A percentile compares a stretch with the other conserved stretches of the same genome.
Evolutionary conservation across 2,329 filamentous ascomycete genomes (phyloP).

Genomic region (Intubia oerlemansii): DNA sequence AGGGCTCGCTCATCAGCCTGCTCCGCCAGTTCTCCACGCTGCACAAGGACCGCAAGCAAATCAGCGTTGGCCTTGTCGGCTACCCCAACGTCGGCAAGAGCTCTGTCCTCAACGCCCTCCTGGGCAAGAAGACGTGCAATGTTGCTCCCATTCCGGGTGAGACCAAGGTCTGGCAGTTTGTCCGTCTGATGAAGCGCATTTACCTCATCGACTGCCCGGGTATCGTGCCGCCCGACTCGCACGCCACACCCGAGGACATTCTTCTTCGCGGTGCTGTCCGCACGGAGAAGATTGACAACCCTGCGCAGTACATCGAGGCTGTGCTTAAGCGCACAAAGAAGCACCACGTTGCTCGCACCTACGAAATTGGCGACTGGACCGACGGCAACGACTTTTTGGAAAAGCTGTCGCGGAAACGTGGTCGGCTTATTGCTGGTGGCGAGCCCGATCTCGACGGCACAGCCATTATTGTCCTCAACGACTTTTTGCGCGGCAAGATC

Average conservation of each 20-base stretch:
- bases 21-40: constrained; percentile 82
- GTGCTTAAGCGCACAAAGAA: constrained; percentile 63
- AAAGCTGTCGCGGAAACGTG: constrained; percentile 66
- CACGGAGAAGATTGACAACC: constrained; percentile 84
- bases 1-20: constrained; percentile 80
- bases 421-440: constrained; percentile 60
- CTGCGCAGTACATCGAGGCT: constrained; percentile 82
- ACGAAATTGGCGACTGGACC: constrained; percentile 63
- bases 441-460: constrained; percentile 89
- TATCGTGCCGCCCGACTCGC: constrained; percentile 74
- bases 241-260: constrained; percentile 71
- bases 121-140: constrained; percentile 78
- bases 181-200: constrained; percentile 42
- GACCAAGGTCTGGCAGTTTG: constrained; percentile 50
- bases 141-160: constrained; percentile 84
- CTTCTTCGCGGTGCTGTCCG: constrained; percentile 78
- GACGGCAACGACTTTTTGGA: constrained; percentile 70
- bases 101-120: constrained; percentile 87
- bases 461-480: constrained; percentile 90
- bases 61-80: constrained; percentile 54
- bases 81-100: constrained; percentile 94
- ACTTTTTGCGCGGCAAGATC: constrained; percentile 86
- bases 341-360: constrained; percentile 81
- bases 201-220: constrained; percentile 94
- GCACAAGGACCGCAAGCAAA: constrained; percentile 42